Base-by-base conservation (phyloP, 2,329 filamentous ascomycete genomes). In the Fusarium euwallaceae region DNA sequence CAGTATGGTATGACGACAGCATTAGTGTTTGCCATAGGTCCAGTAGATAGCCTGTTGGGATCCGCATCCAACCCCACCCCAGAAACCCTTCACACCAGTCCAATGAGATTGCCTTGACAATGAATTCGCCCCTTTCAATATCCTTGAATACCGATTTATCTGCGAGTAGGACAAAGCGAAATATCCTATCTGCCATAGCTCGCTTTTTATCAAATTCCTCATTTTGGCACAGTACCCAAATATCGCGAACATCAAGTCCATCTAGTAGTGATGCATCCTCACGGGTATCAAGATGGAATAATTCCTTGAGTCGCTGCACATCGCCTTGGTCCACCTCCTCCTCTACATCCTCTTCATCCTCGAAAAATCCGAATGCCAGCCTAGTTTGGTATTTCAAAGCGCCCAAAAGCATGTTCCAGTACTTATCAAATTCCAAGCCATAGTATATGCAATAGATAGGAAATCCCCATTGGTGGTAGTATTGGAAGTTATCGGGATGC, bases 401-500 rank as follows among this genome's bases (percentile, higher is more conserved):
- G 2, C 41, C 22, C 0, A 70, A 41, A 3, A 73, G 66, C 9
- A 14, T 59, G 1, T 65, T 12, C 69, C 66, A 72, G 34, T 59
- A 3, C 24, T 67, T 14, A 1, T 73, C 48, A 0, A 59, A 4
- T 58, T 41, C 36, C 56, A 43, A 8, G 20, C 59, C 16, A 12
- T 74, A 72, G 32, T 70, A 53, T 1, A 61, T 70, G 41, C 69
- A 63, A 32, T 73, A 72, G 17, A 73, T 70, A 9, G 63, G 48
- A 24, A 67, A 72, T 4, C 69, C 71, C 63, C 69, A 73, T 0
- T 32, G 37, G 12, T 36, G 16, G 32, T 64, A 70, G 3, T 48
- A 39, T 14, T 70, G 29, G 12, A 66, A 62, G 27, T 67, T 73
- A 0, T 67, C 17, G 6, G 63, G 48, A 14, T 61, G 51, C 6